These are phyloP conservation scores for Diaporthe vaccinii DNA, from an alignment of 2,329 filamentous ascomycete genomes.

Conservation along the genomic window DNA sequence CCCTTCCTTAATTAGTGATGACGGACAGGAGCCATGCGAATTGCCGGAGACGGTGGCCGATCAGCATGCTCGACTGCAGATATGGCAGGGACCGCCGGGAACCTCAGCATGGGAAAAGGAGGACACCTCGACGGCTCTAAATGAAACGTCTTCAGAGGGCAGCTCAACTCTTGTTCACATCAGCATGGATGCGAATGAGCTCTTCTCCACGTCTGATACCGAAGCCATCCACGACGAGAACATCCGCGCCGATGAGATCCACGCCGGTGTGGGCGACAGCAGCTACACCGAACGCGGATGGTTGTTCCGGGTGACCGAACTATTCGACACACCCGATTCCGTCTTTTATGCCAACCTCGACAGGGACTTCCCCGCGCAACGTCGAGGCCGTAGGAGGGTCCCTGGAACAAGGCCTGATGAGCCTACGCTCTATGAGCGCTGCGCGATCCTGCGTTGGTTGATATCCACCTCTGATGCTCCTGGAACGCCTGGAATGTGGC, in stretches of 20 bases:
- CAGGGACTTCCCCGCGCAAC: background rate
- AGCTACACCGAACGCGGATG: background rate
- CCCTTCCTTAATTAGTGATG: conserved; percentile 7
- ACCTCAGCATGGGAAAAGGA: background rate
- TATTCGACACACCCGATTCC: no score
- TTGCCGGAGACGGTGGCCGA: background rate
- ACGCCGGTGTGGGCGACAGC: background rate
- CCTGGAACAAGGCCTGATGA: background rate
- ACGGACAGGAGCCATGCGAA: background rate
- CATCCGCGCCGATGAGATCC: background rate
- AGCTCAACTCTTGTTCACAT: background rate
- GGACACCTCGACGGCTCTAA: background rate
- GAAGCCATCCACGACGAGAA: background rate
- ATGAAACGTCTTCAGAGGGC: background rate
- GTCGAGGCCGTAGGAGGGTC: accelerated
- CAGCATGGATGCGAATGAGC: background rate
- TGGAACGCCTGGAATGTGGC: background rate
- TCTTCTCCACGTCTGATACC: background rate
- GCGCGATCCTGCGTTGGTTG: conserved; percentile 1
- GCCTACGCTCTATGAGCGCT: background rate
- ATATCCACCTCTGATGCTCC: background rate
- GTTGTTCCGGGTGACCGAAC: background rate
- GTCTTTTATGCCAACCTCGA: background rate
- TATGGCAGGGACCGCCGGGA: background rate
- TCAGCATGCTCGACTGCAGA: no score